Evolutionary conservation across 2,329 filamentous ascomycete genomes (phyloP), one percentile per base, ranked within the genome.

Genomic region (Diaporthe citriasiana): DNA sequence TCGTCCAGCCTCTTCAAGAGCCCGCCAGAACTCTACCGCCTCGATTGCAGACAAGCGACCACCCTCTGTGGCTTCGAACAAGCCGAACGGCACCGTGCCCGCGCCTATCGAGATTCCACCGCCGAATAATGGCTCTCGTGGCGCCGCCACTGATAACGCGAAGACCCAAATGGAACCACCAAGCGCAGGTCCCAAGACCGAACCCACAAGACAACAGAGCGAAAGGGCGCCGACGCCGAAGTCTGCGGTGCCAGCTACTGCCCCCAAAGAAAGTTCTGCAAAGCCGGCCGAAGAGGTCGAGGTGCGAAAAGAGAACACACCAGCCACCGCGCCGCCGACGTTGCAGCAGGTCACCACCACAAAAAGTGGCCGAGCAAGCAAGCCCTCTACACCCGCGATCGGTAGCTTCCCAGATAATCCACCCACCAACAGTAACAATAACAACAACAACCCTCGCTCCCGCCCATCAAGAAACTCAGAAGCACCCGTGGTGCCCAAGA

Each of bases 21-120:
- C 91, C 50, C 91, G 95, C 79, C 94, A 95, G 80, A 95, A 93
- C 79, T 94, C 93, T 22, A 89, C 90, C 71, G 89, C 91, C 73
- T 88, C 89, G n/a, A 85, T 83, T 69, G 84, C 85, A 45, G 91
- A 94, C 74, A 87, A 86, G 75, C 86, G 90, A 47, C 89, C 91
- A 2, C 83, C 88, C 7, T 91, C 92, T 1, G 89, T 90, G 2
- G 86, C 89, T 15, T 89, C 92, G 4, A 92, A 86, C 77, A 93
- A 91, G 77, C 84, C 87, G 22, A 93, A 91, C 79, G 89, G 88
- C 72, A 86, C 82, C 78, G 81, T 77, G 73, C 82, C 82, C 35
- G 77, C 77, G 63, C 80, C 83, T 1, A 82, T 84, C 9, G 87
- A 88, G 57, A 74, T 79, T 33, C 76, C 73, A 17, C 69, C 77